Base-by-base conservation (phyloP, 1,284 basidiomycete genomes). In the Microbotryomycetes sp. region DNA sequence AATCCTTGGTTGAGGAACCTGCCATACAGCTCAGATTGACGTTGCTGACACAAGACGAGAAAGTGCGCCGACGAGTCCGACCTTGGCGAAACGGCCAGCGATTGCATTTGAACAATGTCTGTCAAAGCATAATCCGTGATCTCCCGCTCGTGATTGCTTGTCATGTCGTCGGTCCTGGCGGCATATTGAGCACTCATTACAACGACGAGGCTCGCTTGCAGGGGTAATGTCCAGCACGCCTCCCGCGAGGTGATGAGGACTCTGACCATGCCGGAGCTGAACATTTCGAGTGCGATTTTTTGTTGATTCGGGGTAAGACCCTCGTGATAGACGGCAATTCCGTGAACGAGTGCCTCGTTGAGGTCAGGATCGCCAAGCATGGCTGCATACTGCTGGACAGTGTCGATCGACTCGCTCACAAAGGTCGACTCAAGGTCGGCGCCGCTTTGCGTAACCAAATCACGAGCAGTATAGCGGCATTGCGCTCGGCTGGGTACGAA, bases 131-230 rank as follows among this genome's bases (percentile, higher is more conserved):
- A 98, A 72, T 91, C 89, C 52, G 81, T 80, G 51, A 61, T 52
- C 41, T 62, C 61, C 7, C 59, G 53, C 18, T 67, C 67, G 24
- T 56, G 28, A 3, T 57, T 57, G 35, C 35, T 41, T 18, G 35
- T 41, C 35, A 41, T 41, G 35, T 41, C 35, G 35, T 11, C 18
- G 0, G 47, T 55, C 16, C 50, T 29, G 28, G 27, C 50, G 28
- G 65, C 75, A 73, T 90, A 96, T 74, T 98, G 94, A 5, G 93
- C 91, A 27, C 91, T 88, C 85, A 97, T 88, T 52, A 92, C 85
- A 41, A 97, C 80, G 16, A 97, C 92, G 3, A 84, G 82, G 4
- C 82, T 81, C 0, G 89, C 89, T 41, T 85, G 83, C 15, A 92
- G 82, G 3, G 91, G 89, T 15, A 97, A 75, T 23, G 82, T 85